Percentiles rank a stretch among this genome's conserved stretches.
phyloP scores from a whole-genome alignment of 177 flowering plant genomes.

The Tripterygium wilfordii region DNA sequence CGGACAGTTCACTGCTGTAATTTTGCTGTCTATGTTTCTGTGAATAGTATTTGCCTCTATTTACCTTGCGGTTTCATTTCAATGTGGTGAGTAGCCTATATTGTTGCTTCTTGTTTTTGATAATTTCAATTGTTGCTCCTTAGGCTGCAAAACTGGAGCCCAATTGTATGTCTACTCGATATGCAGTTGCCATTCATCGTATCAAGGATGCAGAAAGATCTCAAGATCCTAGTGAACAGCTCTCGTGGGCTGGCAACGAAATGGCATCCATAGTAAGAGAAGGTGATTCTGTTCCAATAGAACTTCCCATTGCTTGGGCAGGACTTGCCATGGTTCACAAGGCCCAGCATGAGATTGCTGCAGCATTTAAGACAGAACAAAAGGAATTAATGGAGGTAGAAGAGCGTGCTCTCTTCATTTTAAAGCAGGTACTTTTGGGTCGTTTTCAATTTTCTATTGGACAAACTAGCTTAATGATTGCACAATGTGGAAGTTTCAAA shows the following conservation, averaged over 20 bases:
- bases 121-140: no score
- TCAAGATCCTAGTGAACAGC: constrained; percentile 80
- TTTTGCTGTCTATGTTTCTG: background rate
- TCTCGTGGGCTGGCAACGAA: constrained; percentile 92
- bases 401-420: constrained; percentile 62
- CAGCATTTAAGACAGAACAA: constrained; percentile 54
- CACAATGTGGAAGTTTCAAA: no score
- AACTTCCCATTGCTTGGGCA: constrained; percentile 77
- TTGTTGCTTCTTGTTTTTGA: background rate
- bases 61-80: background rate
- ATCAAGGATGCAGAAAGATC: constrained; percentile 85
- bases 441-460: no score
- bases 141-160: constrained; percentile 90
- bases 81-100: background rate
- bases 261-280: constrained; percentile 94
- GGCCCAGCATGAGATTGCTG: constrained; percentile 82
- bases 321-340: constrained; percentile 91
- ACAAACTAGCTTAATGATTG: no score
- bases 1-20: no score
- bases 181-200: constrained; percentile 80
- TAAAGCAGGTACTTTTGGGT: constrained; percentile 66
- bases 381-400: constrained; percentile 59
- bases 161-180: constrained; percentile 79
- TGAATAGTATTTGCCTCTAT: background rate
- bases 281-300: constrained; percentile 63